Percentiles rank a stretch among this genome's conserved stretches.
Conservation (phyloP, 768 basidiomycete genomes). For the Trametes cinnabarina region DNA sequence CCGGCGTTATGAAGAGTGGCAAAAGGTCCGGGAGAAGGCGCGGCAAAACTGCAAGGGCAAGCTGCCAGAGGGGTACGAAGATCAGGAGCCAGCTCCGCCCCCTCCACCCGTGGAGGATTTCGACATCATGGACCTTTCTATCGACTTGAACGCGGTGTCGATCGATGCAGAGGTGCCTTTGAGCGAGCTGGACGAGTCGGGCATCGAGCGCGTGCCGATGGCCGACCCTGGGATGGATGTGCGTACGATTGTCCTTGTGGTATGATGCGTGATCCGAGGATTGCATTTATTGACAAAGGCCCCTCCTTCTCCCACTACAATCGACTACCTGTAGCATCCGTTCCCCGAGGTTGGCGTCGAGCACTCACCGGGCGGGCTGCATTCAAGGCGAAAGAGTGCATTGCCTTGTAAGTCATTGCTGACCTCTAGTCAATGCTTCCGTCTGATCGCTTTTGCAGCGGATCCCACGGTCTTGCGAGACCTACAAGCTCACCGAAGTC, state of each 20-base stretch:
- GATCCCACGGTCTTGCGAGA: slow-evolving; percentile 88
- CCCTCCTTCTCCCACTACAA: slow-evolving; percentile 10
- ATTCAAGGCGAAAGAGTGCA: slow-evolving; percentile 93
- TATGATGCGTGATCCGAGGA: slow-evolving; percentile 19
- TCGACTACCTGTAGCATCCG: slow-evolving; percentile 46
- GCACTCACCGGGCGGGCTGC: slow-evolving; percentile 62
- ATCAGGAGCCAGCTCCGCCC: slow-evolving; percentile 69
- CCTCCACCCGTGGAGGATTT: slow-evolving; percentile 79
- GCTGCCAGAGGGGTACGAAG: slow-evolving; percentile 68
- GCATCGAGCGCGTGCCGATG: slow-evolving; percentile 86
- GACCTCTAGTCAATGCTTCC: background rate
- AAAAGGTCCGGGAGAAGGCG: slow-evolving; percentile 76
- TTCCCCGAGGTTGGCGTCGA: slow-evolving; percentile 68
- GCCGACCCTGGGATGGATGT: slow-evolving; percentile 88
- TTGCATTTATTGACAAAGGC: slow-evolving; percentile 22
- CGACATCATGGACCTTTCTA: slow-evolving; percentile 84
- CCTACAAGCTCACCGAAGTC: slow-evolving; percentile 81
- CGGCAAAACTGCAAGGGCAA: slow-evolving; percentile 66
- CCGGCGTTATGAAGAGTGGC: slow-evolving; percentile 86
- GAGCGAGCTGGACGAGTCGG: slow-evolving; percentile 71
- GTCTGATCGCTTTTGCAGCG: slow-evolving; percentile 43
- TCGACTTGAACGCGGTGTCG: slow-evolving; percentile 83
- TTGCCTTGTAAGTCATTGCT: slow-evolving; percentile 16
- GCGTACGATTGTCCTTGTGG: slow-evolving; percentile 38
- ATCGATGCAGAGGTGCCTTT: slow-evolving; percentile 64